phyloP scores from a whole-genome alignment of 176 grass and related monocot species.

The Ensete glaucum region DNA sequence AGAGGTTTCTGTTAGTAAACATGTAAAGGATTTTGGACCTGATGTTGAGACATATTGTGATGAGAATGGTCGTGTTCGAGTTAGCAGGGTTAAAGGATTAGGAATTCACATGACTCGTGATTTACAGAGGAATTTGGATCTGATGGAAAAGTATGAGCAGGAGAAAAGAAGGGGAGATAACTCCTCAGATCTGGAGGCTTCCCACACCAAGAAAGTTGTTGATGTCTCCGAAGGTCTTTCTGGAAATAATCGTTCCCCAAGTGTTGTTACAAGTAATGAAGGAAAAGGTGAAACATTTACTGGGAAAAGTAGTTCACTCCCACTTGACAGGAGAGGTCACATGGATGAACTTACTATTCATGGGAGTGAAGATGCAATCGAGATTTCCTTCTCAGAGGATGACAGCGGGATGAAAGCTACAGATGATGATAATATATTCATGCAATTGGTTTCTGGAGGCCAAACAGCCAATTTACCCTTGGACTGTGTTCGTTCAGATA shows the following conservation, averaged over 20 bases:
- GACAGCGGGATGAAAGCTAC: conserved; percentile 41
- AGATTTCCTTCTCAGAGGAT: conserved; percentile 80
- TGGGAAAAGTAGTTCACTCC: conserved; percentile 9
- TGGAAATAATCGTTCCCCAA: conserved; percentile 25
- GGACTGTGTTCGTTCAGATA: conserved; percentile 19
- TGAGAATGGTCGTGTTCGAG: conserved; percentile 66
- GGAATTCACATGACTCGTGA: conserved; percentile 96
- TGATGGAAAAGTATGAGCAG: conserved; percentile 83
- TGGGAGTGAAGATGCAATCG: conserved; percentile 44
- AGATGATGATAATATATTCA: conserved; percentile 60
- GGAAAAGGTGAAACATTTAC: conserved; percentile 26
- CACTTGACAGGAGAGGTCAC: conserved; percentile 9
- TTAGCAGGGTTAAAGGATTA: conserved; percentile 83
- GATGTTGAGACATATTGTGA: conserved; percentile 85
- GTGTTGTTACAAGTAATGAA: conserved; percentile 25
- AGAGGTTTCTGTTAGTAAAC: conserved; percentile 22
- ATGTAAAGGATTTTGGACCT: conserved; percentile 52
- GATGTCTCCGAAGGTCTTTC: conserved; percentile 39
- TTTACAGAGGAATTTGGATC: conserved; percentile 94
- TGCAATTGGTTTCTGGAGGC: conserved; percentile 56
- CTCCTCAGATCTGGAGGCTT: conserved; percentile 22
- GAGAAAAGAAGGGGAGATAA: conserved; percentile 29
- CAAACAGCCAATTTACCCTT: conserved; percentile 26
- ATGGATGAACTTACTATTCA: background rate
- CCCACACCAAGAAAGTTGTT: conserved; percentile 29